Conservation (phyloP, 371 early-diverging fungal genomes). For the Saksenaea oblongispora region DNA sequence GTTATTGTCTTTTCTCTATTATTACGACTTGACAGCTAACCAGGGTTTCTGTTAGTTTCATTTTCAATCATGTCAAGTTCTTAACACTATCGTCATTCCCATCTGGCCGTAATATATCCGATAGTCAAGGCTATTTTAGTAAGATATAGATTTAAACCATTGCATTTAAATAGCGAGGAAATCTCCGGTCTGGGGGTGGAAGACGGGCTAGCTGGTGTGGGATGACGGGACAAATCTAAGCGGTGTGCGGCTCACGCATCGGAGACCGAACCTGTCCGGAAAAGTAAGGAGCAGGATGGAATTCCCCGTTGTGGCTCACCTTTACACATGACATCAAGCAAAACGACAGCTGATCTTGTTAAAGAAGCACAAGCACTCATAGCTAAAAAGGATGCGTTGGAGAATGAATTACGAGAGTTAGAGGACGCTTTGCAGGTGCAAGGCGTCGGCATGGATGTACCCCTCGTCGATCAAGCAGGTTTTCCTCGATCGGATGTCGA, state of each 20-base stretch:
- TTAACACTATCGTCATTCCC: neutral
- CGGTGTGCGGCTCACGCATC: neutral
- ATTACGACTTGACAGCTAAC: slow-evolving; percentile 20
- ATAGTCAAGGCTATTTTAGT: neutral
- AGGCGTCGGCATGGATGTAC: slow-evolving; percentile 71
- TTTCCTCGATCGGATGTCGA: slow-evolving; percentile 91
- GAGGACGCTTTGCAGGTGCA: slow-evolving; percentile 59
- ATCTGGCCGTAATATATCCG: neutral
- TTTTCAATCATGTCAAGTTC: slow-evolving; percentile 3
- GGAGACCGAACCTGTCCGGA: neutral
- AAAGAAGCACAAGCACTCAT: slow-evolving; percentile 61
- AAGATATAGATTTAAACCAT: slow-evolving; percentile 1
- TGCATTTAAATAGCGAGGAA: neutral
- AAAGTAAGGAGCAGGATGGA: neutral
- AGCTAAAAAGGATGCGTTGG: slow-evolving; percentile 61
- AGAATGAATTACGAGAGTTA: slow-evolving; percentile 55
- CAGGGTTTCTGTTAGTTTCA: neutral
- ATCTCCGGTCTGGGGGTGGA: slow-evolving; percentile 2
- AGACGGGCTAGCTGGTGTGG: slow-evolving; percentile 25
- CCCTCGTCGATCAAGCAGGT: slow-evolving; percentile 76
- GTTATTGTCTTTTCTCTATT: slow-evolving; percentile 6
- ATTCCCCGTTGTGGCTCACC: neutral
- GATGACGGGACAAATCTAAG: slow-evolving; percentile 17
- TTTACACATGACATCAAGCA: slow-evolving; percentile 21
- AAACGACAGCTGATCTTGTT: slow-evolving; percentile 35